These are phyloP conservation scores for Cutaneotrichosporon dermatis DNA, from an alignment of 1,284 basidiomycete genomes.

Conservation along the genomic window DNA sequence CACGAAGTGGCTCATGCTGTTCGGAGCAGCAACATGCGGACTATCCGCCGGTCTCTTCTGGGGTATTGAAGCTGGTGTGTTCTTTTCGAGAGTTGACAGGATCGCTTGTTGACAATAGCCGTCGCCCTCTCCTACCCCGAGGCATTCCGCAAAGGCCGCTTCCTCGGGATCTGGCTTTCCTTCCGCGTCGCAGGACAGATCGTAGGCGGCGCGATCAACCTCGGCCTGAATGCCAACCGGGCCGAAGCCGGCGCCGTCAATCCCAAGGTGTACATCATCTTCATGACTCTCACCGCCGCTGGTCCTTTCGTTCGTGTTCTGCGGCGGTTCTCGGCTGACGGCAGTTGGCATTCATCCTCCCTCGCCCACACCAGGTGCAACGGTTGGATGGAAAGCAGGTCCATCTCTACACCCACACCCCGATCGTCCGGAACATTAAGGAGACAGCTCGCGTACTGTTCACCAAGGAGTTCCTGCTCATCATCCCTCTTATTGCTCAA, in stretches of 20 bases:
- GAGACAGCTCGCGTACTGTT: conserved; percentile 10
- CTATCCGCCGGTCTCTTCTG: conserved; percentile 41
- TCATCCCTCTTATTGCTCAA: conserved; percentile 24
- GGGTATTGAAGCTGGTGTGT: conserved; percentile 11
- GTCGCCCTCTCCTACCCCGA: conserved; percentile 36
- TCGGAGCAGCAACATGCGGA: conserved; percentile 30
- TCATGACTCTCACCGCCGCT: conserved; percentile 36
- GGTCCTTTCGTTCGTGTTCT: conserved; percentile 12
- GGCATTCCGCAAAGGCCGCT: conserved; percentile 30
- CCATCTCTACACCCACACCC: conserved; percentile 6
- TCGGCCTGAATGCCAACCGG: conserved; percentile 35
- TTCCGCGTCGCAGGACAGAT: conserved; percentile 36
- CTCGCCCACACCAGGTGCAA: conserved; percentile 6
- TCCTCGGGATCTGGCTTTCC: conserved; percentile 36
- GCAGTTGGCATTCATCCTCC: conserved; percentile 11
- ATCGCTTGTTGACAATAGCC: conserved; percentile 1
- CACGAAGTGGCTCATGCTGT: conserved; percentile 33
- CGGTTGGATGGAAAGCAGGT: conserved; percentile 3
- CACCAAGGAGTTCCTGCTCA: conserved; percentile 16
- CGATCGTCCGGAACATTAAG: conserved; percentile 19
- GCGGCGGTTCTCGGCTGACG: not conserved
- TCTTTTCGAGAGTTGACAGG: too few species aligned
- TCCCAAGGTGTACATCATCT: conserved; percentile 24
- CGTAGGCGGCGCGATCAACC: conserved; percentile 40
- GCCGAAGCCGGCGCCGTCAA: conserved; percentile 10